Evolutionary conservation across 225 moss, liverwort and hornwort genomes (phyloP).

Genomic region (Bryum argenteum): DNA sequence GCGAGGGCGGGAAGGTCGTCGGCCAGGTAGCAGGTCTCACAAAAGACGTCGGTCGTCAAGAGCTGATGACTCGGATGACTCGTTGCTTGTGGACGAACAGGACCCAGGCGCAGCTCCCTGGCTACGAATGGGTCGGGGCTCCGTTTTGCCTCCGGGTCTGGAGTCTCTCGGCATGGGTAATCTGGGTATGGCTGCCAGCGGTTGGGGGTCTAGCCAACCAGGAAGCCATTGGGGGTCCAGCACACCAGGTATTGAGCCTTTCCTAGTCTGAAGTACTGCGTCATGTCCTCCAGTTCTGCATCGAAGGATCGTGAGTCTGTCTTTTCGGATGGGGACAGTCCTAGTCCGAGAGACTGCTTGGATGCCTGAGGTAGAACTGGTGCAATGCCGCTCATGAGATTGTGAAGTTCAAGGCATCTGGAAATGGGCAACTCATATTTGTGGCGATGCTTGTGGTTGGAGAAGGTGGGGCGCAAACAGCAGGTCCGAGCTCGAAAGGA

Average conservation of each 20-base stretch:
- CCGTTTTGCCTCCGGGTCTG: constrained; percentile 54
- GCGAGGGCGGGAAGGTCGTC: constrained; percentile 73
- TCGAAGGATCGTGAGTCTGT: not conserved
- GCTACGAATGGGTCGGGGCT: constrained; percentile 61
- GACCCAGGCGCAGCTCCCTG: constrained; percentile 78
- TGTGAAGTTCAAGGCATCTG: not conserved
- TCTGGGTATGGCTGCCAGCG: constrained; percentile 62
- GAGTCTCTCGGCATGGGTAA: constrained; percentile 52
- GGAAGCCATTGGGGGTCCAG: constrained; percentile 62
- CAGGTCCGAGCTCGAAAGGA: constrained; percentile 84
- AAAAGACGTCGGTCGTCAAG: constrained; percentile 70
- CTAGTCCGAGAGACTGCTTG: constrained; percentile 7
- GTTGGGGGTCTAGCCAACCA: constrained; percentile 69
- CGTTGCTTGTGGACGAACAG: constrained; percentile 76
- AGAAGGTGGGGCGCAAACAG: constrained; percentile 73
- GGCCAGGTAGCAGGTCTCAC: constrained; percentile 54
- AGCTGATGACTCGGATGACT: constrained; percentile 82
- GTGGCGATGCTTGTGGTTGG: constrained; percentile 43
- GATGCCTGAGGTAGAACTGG: not conserved
- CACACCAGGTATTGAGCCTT: constrained; percentile 37
- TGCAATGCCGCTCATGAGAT: not conserved
- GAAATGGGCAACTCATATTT: constrained; percentile 11
- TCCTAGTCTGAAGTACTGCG: not conserved
- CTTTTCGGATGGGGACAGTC: not conserved
- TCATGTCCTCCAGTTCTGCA: not conserved